Percentiles rank a stretch among this genome's conserved stretches.
Evolutionary conservation across 163 green algal species (phyloP).

Genomic region (Dunaliella salina): DNA sequence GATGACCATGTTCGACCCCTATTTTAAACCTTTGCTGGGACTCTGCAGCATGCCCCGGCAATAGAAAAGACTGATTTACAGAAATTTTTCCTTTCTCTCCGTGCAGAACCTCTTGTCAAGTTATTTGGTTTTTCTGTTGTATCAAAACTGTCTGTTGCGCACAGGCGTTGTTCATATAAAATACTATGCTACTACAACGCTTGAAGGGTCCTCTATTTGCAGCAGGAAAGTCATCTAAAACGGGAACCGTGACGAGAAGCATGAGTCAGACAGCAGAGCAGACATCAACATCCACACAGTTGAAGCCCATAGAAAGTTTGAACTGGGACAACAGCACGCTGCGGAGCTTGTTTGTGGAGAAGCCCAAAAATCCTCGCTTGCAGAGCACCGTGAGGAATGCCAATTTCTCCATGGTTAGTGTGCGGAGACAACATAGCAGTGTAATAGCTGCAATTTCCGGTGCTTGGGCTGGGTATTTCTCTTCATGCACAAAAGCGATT

Average conservation of each 20-base stretch:
- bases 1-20: too few species aligned
- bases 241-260: not conserved
- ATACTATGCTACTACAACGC: not conserved
- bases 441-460: not conserved
- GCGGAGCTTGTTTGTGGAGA: conserved; percentile 37
- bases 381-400: conserved; percentile 30
- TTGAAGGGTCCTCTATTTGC: not conserved
- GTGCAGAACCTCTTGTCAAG: too few species aligned
- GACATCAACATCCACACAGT: not conserved
- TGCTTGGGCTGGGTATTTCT: not conserved
- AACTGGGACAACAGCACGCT: conserved; percentile 52
- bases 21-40: too few species aligned
- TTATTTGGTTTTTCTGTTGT: too few species aligned
- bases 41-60: too few species aligned
- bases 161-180: not conserved
- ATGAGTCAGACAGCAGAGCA: not conserved
- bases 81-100: too few species aligned
- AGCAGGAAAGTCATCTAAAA: not conserved
- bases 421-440: not conserved
- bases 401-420: conserved; percentile 24
- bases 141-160: too few species aligned
- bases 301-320: conserved; percentile 29
- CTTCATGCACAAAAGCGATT: not conserved
- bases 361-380: not conserved
- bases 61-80: too few species aligned